These are phyloP conservation scores for Diospyros lotus DNA, from an alignment of 148 eudicot genomes.

Conservation along the genomic window DNA sequence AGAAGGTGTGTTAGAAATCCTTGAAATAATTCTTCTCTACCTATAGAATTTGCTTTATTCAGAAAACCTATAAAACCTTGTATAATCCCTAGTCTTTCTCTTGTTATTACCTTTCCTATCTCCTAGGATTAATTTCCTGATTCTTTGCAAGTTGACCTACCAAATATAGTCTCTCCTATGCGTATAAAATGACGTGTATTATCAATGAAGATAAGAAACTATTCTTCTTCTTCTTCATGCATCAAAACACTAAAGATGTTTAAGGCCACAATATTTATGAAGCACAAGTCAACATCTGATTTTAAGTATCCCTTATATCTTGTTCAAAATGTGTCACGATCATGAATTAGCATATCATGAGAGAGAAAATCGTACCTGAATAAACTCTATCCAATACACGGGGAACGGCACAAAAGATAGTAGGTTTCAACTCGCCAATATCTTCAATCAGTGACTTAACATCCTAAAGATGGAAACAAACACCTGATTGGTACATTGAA, in stretches of 20 bases:
- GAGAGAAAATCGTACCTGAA: constrained; percentile 41
- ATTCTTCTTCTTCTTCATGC: no score
- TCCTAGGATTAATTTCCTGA: no score
- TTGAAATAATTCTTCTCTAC: no score
- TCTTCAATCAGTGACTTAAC: constrained; percentile 82
- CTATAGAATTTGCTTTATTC: no score
- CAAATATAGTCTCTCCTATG: neutral
- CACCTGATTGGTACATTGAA: constrained; percentile 7
- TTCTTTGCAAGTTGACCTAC: neutral
- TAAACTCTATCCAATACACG: constrained; percentile 93
- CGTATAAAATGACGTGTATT: no score
- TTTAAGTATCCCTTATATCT: neutral
- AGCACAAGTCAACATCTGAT: no score
- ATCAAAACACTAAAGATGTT: neutral
- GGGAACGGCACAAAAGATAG: constrained; percentile 94
- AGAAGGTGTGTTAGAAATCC: no score
- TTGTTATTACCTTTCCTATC: no score
- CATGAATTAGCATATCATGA: neutral
- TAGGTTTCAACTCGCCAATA: constrained; percentile 78
- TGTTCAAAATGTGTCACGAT: neutral
- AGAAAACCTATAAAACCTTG: no score
- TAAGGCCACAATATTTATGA: no score
- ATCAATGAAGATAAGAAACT: neutral
- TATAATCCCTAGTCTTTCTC: no score
- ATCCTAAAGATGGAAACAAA: constrained; percentile 52